Conservation (phyloP, 1,139 yeast genomes). For the Sugiyamaella xylanicola region DNA sequence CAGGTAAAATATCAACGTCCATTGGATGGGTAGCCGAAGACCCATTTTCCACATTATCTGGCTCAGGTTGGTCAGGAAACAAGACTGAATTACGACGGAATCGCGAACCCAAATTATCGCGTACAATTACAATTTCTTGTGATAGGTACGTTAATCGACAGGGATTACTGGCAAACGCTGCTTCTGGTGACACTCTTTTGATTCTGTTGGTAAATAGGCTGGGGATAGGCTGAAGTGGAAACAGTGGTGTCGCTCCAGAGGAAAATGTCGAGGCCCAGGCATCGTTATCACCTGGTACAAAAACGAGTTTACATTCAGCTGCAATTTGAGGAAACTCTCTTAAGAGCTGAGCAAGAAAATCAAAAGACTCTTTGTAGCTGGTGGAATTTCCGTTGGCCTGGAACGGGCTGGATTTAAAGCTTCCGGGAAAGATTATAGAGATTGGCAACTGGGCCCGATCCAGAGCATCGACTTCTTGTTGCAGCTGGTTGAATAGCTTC, state of each 20-base stretch:
- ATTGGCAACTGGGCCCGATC: constrained; percentile 52
- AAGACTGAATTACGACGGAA: constrained; percentile 68
- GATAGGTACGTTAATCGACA: constrained; percentile 72
- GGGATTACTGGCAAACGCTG: constrained; percentile 79
- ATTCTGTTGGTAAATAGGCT: constrained; percentile 67
- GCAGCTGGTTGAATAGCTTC: constrained; percentile 57
- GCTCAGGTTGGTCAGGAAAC: constrained; percentile 43
- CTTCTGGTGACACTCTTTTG: constrained; percentile 62
- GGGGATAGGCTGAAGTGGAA: constrained; percentile 78
- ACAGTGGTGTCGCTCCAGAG: constrained; percentile 62
- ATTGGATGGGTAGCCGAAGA: constrained; percentile 19
- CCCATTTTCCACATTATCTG: constrained; percentile 20
- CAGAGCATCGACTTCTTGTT: constrained; percentile 45
- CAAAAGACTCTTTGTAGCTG: constrained; percentile 70
- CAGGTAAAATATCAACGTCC: background rate
- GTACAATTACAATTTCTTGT: constrained; percentile 74
- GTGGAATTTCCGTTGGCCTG: constrained; percentile 51
- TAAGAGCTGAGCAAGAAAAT: constrained; percentile 61
- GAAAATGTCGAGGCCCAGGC: constrained; percentile 85
- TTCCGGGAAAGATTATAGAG: constrained; percentile 64
- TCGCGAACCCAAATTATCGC: constrained; percentile 70
- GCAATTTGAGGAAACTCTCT: constrained; percentile 49
- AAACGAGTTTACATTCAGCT: constrained; percentile 54
- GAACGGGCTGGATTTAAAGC: constrained; percentile 70
- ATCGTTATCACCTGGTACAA: constrained; percentile 88